phyloP scores from a whole-genome alignment of 2,329 filamentous ascomycete species.

The Monosporascus ibericus region DNA sequence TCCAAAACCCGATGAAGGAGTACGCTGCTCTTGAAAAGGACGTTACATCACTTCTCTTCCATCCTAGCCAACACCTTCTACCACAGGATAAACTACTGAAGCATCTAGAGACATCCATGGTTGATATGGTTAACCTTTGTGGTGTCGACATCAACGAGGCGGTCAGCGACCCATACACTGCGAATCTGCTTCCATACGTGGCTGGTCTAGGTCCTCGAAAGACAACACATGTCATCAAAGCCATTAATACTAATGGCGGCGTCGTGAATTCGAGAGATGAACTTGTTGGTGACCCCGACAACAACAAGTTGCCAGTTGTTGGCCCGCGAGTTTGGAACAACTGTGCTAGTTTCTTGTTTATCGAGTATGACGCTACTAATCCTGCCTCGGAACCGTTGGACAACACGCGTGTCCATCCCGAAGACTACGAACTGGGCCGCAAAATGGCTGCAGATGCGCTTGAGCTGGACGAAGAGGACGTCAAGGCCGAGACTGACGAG shows the following conservation, averaged over 20 bases:
- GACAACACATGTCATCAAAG: conserved; percentile 76
- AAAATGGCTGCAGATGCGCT: conserved; percentile 98
- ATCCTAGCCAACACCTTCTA: conserved; percentile 82
- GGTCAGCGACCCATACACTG: conserved; percentile 71
- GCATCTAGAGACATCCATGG: conserved; percentile 90
- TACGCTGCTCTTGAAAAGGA: conserved; percentile 91
- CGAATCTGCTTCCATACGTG: conserved; percentile 84
- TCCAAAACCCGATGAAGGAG: conserved; percentile 94
- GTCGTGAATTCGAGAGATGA: conserved; percentile 78
- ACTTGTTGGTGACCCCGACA: conserved; percentile 81
- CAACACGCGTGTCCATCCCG: conserved; percentile 93
- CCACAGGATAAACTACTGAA: conserved; percentile 81
- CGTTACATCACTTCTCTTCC: conserved; percentile 79
- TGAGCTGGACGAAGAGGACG: conserved; percentile 94
- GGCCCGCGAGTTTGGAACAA: conserved; percentile 93
- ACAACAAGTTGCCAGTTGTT: conserved; percentile 70
- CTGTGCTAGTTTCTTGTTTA: conserved; percentile 89
- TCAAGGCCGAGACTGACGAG: conserved; percentile 89
- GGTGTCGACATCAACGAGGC: conserved; percentile 95
- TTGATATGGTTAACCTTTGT: conserved; percentile 96
- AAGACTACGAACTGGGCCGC: conserved; percentile 95
- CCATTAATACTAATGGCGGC: conserved; percentile 86
- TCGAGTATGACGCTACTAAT: conserved; percentile 80
- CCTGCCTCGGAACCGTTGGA: conserved; percentile 85
- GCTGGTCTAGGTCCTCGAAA: conserved; percentile 90